phyloP scores from a whole-genome alignment of 2,329 filamentous ascomycete genomes.

The Fusarium coffeatum region DNA sequence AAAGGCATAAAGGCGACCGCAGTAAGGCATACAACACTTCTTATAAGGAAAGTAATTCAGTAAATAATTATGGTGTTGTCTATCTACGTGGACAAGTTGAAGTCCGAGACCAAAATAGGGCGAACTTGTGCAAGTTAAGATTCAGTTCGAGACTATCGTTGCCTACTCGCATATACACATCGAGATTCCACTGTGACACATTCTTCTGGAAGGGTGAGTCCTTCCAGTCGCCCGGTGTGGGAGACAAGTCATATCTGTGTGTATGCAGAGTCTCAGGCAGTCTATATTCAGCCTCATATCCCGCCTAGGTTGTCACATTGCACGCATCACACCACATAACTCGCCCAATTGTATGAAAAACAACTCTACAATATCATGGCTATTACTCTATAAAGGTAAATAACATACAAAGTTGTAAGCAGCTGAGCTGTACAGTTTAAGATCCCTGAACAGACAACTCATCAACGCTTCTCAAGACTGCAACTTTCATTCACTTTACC shows the following conservation, averaged over 20 bases:
- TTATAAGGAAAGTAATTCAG: not conserved
- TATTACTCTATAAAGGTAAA: not conserved
- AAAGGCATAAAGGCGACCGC: constrained; percentile 17
- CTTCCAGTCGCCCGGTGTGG: constrained; percentile 13
- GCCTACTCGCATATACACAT: not conserved
- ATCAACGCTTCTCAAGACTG: not conserved
- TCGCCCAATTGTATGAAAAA: not conserved
- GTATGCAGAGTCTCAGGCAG: constrained; percentile 27
- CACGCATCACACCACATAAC: not conserved
- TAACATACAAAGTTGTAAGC: not conserved
- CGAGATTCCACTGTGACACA: not conserved
- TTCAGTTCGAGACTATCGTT: constrained; percentile 1
- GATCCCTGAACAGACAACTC: constrained; percentile 11
- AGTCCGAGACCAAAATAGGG: constrained; percentile 11
- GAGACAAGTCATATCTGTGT: not conserved
- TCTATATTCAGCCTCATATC: constrained; percentile 30
- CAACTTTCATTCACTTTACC: constrained; percentile 3
- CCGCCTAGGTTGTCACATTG: not conserved
- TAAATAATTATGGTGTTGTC: not conserved
- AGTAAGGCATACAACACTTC: constrained; percentile 21
- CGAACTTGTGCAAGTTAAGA: constrained; percentile 30
- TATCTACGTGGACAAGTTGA: not conserved
- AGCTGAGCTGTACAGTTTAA: not conserved
- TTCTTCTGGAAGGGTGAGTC: constrained; percentile 16
- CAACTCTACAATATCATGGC: not conserved